Percentiles rank a stretch among this genome's conserved stretches.
Evolutionary conservation across 495 filamentous ascomycete genomes (phyloP).

Genomic region (Oidiodendron maius): DNA sequence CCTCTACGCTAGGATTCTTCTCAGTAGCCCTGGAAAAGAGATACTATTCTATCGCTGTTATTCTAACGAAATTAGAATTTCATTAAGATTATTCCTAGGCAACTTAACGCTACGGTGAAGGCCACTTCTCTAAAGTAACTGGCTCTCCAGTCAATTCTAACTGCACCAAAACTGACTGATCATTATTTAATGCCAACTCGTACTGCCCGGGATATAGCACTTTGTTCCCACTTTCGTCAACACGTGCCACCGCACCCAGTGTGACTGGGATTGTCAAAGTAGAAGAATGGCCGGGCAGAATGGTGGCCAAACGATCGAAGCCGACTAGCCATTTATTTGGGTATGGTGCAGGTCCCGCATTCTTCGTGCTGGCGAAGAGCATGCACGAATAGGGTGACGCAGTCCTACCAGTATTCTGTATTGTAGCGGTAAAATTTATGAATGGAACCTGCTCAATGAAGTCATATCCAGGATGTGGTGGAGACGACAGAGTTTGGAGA

Average conservation of each 20-base stretch:
- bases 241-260: conserved; percentile 52
- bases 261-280: conserved; percentile 42
- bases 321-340: conserved; percentile 60
- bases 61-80: no score
- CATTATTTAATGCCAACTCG: conserved; percentile 49
- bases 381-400: conserved; percentile 56
- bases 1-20: no score
- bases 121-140: conserved; percentile 39
- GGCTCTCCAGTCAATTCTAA: conserved; percentile 40
- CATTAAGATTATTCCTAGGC: no score
- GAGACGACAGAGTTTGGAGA: conserved; percentile 23
- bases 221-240: conserved; percentile 51
- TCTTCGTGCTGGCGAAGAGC: conserved; percentile 47
- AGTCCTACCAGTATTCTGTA: conserved; percentile 47
- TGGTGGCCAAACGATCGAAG: conserved; percentile 45
- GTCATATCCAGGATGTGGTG: conserved; percentile 21
- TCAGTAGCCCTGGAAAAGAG: no score
- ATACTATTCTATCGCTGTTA: no score
- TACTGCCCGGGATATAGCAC: conserved; percentile 64
- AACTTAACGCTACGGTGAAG: no score
- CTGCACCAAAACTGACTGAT: conserved; percentile 26
- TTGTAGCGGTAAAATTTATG: conserved; percentile 35
- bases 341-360: conserved; percentile 51
- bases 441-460: conserved; percentile 29
- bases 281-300: conserved; percentile 34